Evolutionary conservation across 352 stramenopile genomes (phyloP).

Genomic region (Phytopythium cucurbitacearum): DNA sequence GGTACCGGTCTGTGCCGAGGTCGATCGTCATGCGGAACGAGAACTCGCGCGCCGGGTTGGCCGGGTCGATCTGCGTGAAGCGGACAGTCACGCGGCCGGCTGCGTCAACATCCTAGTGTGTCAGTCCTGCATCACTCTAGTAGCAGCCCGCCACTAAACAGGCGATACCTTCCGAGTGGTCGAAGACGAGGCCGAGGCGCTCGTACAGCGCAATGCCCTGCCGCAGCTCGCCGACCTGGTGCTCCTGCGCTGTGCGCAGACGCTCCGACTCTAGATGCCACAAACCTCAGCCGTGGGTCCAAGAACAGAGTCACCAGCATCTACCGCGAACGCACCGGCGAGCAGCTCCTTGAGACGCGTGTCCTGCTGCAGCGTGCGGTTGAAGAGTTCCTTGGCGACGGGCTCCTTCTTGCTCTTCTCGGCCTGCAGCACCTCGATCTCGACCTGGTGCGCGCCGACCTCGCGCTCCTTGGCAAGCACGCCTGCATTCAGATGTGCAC

Average conservation of each 20-base stretch:
- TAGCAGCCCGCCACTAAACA: too few species aligned
- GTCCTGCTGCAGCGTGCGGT: constrained; percentile 52
- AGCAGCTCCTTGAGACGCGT: constrained; percentile 45
- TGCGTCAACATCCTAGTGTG: constrained; percentile 4
- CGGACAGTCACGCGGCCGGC: constrained; percentile 57
- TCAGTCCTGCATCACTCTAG: background rate
- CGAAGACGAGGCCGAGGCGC: constrained; percentile 63
- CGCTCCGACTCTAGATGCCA: constrained; percentile 25
- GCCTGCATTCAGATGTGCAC: constrained; percentile 1
- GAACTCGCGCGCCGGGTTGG: constrained; percentile 56
- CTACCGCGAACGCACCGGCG: constrained; percentile 6
- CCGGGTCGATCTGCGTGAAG: constrained; percentile 67
- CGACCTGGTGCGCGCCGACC: constrained; percentile 47
- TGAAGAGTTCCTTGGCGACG: constrained; percentile 59
- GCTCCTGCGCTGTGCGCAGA: constrained; percentile 32
- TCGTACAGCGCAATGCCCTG: constrained; percentile 65
- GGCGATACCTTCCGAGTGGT: constrained; percentile 42
- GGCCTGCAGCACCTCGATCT: constrained; percentile 63
- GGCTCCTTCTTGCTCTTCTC: constrained; percentile 59
- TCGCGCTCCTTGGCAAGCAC: constrained; percentile 45
- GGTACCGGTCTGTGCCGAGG: constrained; percentile 45
- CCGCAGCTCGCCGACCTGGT: constrained; percentile 58
- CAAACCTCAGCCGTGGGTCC: background rate
- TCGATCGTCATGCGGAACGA: constrained; percentile 73
- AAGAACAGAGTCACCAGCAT: too few species aligned